Conservation (phyloP, 1,284 basidiomycete species). For the Sporisorium sorghi region DNA sequence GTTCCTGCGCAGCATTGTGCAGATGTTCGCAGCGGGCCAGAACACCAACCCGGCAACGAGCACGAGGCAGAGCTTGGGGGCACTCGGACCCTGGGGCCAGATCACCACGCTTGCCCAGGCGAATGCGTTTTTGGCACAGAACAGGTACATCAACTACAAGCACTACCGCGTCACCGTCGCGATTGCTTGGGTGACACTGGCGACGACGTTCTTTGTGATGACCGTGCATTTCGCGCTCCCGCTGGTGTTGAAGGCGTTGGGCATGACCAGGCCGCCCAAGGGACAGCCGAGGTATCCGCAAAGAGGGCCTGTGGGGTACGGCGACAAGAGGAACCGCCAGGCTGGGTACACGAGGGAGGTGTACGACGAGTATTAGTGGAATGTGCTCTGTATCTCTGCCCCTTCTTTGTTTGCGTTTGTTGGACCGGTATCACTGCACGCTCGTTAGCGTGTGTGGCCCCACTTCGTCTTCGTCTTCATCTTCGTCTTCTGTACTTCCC, state of each 20-base stretch:
- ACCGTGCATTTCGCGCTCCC: slow-evolving; percentile 61
- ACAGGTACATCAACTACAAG: slow-evolving; percentile 53
- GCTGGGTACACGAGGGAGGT: slow-evolving; percentile 31
- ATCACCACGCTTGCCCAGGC: slow-evolving; percentile 42
- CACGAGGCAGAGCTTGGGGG: slow-evolving; percentile 25
- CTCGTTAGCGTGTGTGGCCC: not conserved
- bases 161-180: slow-evolving; percentile 51
- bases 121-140: slow-evolving; percentile 42
- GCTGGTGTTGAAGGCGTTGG: slow-evolving; percentile 46
- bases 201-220: slow-evolving; percentile 58
- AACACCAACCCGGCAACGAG: slow-evolving; percentile 27
- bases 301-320: slow-evolving; percentile 26
- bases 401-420: too few species aligned
- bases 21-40: slow-evolving; percentile 31
- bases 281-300: slow-evolving; percentile 13
- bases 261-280: slow-evolving; percentile 53
- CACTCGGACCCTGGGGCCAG: slow-evolving; percentile 36
- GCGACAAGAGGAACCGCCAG: slow-evolving; percentile 20
- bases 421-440: too few species aligned
- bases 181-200: slow-evolving; percentile 55
- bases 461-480: not conserved
- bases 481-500: not conserved
- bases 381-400: not conserved
- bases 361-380: slow-evolving; percentile 17
- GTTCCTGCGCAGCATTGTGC: slow-evolving; percentile 43